These are phyloP conservation scores for Taphrina betulina DNA, from an alignment of 1,139 yeast species.

Conservation along the genomic window DNA sequence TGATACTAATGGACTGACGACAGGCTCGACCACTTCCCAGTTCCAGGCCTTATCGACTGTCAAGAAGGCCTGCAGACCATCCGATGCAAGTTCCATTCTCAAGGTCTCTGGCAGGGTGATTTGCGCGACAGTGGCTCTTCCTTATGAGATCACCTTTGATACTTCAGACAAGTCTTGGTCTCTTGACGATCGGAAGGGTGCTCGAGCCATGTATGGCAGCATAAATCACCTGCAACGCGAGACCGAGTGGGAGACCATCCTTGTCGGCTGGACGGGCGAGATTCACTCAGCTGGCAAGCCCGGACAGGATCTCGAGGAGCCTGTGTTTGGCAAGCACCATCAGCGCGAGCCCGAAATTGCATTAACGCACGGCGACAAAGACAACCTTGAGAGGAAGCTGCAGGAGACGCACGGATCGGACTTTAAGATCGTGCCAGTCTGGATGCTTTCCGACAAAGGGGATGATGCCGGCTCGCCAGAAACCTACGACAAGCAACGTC, in stretches of 20 bases:
- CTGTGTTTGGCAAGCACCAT: slow-evolving; percentile 9
- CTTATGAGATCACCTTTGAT: slow-evolving; percentile 38
- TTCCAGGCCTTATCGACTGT: slow-evolving; percentile 4
- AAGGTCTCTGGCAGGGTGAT: slow-evolving; percentile 42
- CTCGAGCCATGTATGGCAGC: slow-evolving; percentile 79
- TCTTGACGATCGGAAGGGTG: slow-evolving; percentile 70
- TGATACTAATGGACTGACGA: too few relatives aligned
- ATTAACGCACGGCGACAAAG: slow-evolving; percentile 21
- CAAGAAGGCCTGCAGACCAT: slow-evolving; percentile 2
- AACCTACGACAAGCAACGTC: slow-evolving; percentile 54
- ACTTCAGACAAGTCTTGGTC: slow-evolving; percentile 40
- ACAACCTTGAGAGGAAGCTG: slow-evolving; percentile 33
- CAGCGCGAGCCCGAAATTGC: slow-evolving; percentile 22
- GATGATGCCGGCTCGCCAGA: slow-evolving; percentile 44
- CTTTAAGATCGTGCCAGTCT: slow-evolving; percentile 69
- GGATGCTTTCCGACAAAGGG: slow-evolving; percentile 54
- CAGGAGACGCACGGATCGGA: slow-evolving; percentile 49
- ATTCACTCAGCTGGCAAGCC: slow-evolving; percentile 50
- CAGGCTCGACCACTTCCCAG: too few relatives aligned
- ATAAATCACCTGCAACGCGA: slow-evolving; percentile 61
- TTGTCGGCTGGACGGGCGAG: slow-evolving; percentile 97
- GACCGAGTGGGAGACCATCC: slow-evolving; percentile 79
- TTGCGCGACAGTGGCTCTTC: slow-evolving; percentile 46
- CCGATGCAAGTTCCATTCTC: slow-evolving; percentile 18
- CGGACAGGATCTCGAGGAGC: slow-evolving; percentile 32